Base-by-base conservation (phyloP, 2,329 filamentous ascomycete species). In the Didymella pomorum region DNA sequence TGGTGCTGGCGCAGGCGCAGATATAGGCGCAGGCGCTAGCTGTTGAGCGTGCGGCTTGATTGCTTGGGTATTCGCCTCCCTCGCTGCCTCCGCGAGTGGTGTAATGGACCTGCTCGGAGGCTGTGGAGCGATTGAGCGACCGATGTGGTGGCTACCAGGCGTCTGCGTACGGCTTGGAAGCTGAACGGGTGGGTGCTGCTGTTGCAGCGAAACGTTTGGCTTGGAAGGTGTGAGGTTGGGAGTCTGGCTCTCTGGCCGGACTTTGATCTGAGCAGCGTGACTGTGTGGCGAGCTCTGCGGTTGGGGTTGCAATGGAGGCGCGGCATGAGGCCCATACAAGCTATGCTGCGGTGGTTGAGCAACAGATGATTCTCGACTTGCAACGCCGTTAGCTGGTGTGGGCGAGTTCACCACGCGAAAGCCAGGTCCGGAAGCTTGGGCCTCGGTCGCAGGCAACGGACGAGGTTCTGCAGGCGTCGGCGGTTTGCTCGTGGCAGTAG, bases 71-170 rank as follows among this genome's bases (percentile, higher is more conserved):
- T 63, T 47, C 49, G 65, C 58, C 48, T 62, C 67, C 51, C 62
- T 47, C 49, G 65, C 56, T 49, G 61, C 66, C 55, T 62, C 69
- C 48, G 67, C 62, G 48, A 68, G 65, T 26, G 71, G 71, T 39
- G 71, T 72, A 51, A 59, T 71, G 45, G 70, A 71, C 62, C 71
- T 67, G 58, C 71, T 73, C 21, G 61, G 55, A 52, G 66, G 68
- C 43, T 71, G 65, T 18, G 67, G 69, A 46, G 65, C 67, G 37
- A 71, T 61, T 43, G 67, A 65, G 35, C 70, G 71, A 14, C 63
- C 59, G 47, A 56, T 48, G n/a, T 60, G 63, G 25, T 67, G 63
- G 35, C 53, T 48, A 25, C 54, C 52, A 35, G 71, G 69, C 42
- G 70, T 70, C 47, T 67, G 69, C 33, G 68, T 58, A 41, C 69